Conservation (phyloP, 306 rosid species). For the Vigna reflexopilosa region DNA sequence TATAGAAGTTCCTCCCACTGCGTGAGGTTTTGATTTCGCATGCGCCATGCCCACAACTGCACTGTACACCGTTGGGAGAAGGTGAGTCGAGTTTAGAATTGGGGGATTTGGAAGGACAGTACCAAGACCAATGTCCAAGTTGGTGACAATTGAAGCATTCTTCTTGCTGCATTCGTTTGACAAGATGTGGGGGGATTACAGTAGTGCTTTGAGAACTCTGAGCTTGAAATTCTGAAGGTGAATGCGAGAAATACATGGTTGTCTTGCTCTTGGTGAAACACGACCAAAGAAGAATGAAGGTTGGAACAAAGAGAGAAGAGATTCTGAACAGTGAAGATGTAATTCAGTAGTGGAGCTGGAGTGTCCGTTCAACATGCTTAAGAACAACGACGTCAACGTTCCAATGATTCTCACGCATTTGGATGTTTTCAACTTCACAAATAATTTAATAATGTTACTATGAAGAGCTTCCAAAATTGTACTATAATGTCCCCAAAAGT, state of each 20-base stretch:
- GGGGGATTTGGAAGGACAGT: neutral
- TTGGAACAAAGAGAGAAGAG: neutral
- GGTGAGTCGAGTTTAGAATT: neutral
- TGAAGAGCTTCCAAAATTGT: no score
- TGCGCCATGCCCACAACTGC: neutral
- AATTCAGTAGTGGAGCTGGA: no score
- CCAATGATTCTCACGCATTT: no score
- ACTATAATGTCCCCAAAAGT: no score
- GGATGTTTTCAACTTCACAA: no score
- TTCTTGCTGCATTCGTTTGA: neutral
- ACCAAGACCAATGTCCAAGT: neutral
- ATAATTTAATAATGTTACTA: no score
- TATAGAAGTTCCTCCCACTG: constrained; percentile 31
- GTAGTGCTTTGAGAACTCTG: neutral
- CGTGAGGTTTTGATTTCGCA: neutral
- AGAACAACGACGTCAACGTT: no score
- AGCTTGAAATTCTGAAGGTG: neutral
- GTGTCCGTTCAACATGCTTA: no score
- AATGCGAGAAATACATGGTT: neutral
- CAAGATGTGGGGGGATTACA: neutral
- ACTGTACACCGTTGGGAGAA: neutral
- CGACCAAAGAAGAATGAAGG: neutral
- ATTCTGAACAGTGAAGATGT: no score
- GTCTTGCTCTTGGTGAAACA: no score
- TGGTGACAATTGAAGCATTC: neutral